phyloP scores from a whole-genome alignment of 2,329 filamentous ascomycete genomes.

The Geosmithia flava region DNA sequence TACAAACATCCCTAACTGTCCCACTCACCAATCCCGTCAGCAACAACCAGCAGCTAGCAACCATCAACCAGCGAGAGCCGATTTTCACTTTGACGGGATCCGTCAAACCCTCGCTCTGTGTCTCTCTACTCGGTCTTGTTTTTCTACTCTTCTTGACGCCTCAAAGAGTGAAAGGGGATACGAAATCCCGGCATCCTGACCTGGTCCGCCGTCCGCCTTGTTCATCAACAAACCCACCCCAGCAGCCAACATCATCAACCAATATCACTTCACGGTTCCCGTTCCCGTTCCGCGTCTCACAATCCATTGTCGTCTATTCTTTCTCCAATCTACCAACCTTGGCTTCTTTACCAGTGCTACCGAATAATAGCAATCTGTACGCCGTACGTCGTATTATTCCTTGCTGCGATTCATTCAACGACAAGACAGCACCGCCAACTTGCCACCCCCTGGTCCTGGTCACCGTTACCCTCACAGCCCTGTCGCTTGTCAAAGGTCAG shows the following conservation, averaged over 20 bases:
- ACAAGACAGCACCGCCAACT: background rate
- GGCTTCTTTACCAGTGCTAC: too few relatives aligned
- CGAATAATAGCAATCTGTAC: too few relatives aligned
- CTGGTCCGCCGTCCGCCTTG: background rate
- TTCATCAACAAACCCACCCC: background rate
- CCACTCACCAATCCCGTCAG: background rate
- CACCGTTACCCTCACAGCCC: background rate
- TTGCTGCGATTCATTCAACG: background rate
- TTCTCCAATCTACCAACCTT: too few relatives aligned
- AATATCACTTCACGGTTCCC: too few relatives aligned
- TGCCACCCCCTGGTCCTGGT: background rate
- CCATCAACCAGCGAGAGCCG: background rate
- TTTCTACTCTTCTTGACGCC: background rate
- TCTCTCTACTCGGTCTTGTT: background rate
- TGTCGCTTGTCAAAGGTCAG: background rate
- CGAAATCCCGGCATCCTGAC: background rate
- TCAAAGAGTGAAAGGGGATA: background rate
- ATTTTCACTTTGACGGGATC: background rate
- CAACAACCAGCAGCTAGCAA: background rate
- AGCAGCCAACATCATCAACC: background rate
- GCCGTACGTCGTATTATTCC: background rate
- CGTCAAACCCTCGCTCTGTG: background rate
- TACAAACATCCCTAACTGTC: background rate
- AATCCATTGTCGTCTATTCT: too few relatives aligned
- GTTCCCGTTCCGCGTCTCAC: too few relatives aligned